Evolutionary conservation across 2,329 filamentous ascomycete genomes (phyloP).

Genomic region (Diplocarpon mali): DNA sequence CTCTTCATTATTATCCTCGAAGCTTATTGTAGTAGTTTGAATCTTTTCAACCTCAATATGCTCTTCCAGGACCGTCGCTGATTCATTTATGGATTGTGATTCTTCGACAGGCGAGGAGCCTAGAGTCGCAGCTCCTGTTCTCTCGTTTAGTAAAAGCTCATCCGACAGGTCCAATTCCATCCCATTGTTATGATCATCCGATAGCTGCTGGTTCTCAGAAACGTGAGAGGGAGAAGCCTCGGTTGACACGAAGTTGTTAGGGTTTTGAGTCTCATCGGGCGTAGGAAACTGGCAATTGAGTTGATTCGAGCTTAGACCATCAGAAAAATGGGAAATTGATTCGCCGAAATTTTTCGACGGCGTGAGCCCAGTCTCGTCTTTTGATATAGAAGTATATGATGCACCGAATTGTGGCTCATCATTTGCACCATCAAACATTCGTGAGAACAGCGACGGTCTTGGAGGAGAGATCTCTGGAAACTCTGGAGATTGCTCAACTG

Average conservation of each 20-base stretch:
- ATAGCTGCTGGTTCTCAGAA: neutral
- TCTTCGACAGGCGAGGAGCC: neutral
- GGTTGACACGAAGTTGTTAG: constrained; percentile 7
- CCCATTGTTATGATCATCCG: neutral
- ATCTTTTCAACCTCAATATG: neutral
- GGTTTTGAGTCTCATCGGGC: constrained; percentile 21
- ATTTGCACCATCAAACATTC: constrained; percentile 16
- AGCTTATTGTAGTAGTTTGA: neutral
- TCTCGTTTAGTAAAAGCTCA: neutral
- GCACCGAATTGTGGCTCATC: constrained; percentile 9
- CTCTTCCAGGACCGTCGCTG: neutral
- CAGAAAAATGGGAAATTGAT: neutral
- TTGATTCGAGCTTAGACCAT: neutral
- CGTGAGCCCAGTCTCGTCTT: neutral
- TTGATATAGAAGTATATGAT: constrained; percentile 5
- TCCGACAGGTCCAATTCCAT: neutral
- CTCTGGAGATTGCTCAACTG: neutral
- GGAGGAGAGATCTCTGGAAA: neutral
- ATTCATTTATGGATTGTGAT: neutral
- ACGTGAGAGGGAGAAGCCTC: constrained; percentile 10
- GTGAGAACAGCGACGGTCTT: constrained; percentile 3
- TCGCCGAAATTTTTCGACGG: neutral
- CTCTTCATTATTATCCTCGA: neutral
- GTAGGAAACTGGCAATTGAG: constrained; percentile 18
- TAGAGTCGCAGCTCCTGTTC: neutral